These are phyloP conservation scores for Dactylellina drechsleri DNA, from an alignment of 2,329 filamentous ascomycete genomes.

Conservation along the genomic window DNA sequence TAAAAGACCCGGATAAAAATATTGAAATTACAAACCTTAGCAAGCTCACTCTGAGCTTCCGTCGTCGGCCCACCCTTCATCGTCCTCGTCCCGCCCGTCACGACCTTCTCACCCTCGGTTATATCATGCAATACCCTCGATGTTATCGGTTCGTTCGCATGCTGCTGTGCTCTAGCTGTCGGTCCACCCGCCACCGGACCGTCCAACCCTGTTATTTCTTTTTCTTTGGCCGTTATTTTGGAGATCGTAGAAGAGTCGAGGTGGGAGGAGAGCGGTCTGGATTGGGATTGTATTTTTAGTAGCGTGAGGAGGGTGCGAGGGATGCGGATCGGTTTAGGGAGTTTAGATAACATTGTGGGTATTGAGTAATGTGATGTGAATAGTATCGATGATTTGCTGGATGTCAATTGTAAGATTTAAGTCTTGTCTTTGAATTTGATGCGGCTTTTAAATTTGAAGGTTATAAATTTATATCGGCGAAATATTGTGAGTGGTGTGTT, in stretches of 20 bases:
- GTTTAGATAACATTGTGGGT: neutral
- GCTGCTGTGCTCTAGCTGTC: conserved; percentile 17
- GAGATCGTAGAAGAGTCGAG: conserved; percentile 13
- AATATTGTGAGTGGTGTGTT: too few species aligned
- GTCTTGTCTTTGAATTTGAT: too few species aligned
- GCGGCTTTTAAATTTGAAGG: too few species aligned
- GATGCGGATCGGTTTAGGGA: neutral
- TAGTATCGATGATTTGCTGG: too few species aligned
- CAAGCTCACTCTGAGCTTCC: conserved; percentile 1
- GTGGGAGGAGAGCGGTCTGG: conserved; percentile 2
- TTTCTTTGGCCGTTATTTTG: conserved; percentile 16
- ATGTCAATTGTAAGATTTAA: too few species aligned
- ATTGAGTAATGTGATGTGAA: neutral
- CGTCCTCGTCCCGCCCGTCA: neutral
- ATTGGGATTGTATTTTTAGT: neutral
- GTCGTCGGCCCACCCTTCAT: conserved; percentile 12
- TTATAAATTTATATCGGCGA: too few species aligned
- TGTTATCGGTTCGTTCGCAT: conserved; percentile 10
- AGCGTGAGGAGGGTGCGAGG: neutral
- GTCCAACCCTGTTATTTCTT: conserved; percentile 9
- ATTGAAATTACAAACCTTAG: neutral
- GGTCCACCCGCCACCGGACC: conserved; percentile 8
- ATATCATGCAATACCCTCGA: conserved; percentile 17
- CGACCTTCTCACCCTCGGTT: conserved; percentile 9
- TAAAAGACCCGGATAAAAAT: too few species aligned